Evolutionary conservation across 2,329 filamentous ascomycete genomes (phyloP).

Genomic region (Aurifilum marmelostoma): DNA sequence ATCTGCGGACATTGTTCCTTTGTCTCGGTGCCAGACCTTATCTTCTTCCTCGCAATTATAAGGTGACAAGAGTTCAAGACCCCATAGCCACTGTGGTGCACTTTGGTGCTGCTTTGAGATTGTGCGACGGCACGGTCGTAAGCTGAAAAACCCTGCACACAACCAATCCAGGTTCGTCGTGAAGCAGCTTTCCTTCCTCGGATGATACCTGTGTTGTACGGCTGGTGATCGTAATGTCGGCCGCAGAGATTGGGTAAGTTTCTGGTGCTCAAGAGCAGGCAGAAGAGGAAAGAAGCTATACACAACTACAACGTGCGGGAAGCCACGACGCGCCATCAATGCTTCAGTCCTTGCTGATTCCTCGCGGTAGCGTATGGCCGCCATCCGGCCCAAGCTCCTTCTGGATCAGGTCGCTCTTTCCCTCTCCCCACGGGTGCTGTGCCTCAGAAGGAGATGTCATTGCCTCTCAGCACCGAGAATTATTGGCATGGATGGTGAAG

Average conservation of each 20-base stretch:
- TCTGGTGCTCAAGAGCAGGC: not conserved
- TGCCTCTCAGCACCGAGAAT: not conserved
- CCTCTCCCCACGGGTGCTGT: not conserved
- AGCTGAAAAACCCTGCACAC: not conserved
- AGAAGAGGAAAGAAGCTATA: not conserved
- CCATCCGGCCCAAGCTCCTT: not conserved
- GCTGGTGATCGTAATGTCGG: not conserved
- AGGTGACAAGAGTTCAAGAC: no score
- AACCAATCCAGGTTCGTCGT: not conserved
- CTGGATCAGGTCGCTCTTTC: not conserved
- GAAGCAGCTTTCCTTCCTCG: no score
- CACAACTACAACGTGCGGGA: not conserved
- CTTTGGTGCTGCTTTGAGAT: constrained; percentile 1
- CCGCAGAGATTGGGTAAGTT: not conserved
- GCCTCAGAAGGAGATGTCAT: not conserved
- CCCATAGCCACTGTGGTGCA: constrained; percentile 11
- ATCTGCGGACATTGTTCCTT: not conserved
- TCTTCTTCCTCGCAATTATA: no score
- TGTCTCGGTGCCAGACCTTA: not conserved
- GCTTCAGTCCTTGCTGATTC: not conserved
- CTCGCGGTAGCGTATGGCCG: not conserved
- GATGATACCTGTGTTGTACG: no score
- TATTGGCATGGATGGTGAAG: not conserved
- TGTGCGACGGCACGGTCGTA: not conserved
- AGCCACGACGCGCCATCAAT: not conserved